Evolutionary conservation across 352 stramenopile genomes (phyloP).

Genomic region (Pythium utonaiense): DNA sequence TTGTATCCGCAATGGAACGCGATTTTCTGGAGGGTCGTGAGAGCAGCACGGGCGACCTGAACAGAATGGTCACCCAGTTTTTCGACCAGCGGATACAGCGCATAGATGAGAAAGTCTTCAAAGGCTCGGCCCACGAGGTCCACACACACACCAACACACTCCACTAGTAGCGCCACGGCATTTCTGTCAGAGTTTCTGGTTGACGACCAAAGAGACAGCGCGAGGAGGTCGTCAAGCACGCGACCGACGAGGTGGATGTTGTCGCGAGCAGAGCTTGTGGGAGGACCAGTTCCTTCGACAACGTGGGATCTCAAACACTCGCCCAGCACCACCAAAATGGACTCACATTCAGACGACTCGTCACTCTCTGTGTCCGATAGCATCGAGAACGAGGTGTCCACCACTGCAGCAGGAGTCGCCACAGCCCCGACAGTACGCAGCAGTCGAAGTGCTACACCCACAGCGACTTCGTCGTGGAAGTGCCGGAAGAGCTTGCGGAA

Average conservation of each 20-base stretch:
- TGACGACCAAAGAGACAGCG: conserved; percentile 26
- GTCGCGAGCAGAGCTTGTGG: conserved; percentile 11
- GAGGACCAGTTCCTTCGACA: background rate
- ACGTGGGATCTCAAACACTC: conserved; percentile 47
- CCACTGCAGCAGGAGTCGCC: conserved; percentile 51
- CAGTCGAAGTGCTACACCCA: conserved; percentile 41
- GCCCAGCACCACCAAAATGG: conserved; percentile 63
- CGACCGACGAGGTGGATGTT: conserved; percentile 67
- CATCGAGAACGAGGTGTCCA: conserved; percentile 60
- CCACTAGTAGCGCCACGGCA: conserved; percentile 50
- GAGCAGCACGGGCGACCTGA: conserved; percentile 63
- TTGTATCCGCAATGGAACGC: conserved; percentile 53
- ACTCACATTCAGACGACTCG: background rate
- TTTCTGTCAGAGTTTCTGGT: conserved; percentile 7
- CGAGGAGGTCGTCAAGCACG: conserved; percentile 71
- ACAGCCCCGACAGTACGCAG: conserved; percentile 44
- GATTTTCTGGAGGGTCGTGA: conserved; percentile 67
- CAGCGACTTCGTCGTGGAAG: conserved; percentile 70
- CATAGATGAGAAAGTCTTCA: conserved; percentile 57
- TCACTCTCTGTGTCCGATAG: conserved; percentile 15
- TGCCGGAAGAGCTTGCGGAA: conserved; percentile 75
- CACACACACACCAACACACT: conserved; percentile 70
- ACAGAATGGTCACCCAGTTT: conserved; percentile 60
- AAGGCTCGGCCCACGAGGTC: conserved; percentile 59
- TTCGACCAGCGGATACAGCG: conserved; percentile 81